Evolutionary conservation across 75 land plant genomes (phyloP), one percentile per base, ranked within the genome.

Genomic region (Pinus taeda): DNA sequence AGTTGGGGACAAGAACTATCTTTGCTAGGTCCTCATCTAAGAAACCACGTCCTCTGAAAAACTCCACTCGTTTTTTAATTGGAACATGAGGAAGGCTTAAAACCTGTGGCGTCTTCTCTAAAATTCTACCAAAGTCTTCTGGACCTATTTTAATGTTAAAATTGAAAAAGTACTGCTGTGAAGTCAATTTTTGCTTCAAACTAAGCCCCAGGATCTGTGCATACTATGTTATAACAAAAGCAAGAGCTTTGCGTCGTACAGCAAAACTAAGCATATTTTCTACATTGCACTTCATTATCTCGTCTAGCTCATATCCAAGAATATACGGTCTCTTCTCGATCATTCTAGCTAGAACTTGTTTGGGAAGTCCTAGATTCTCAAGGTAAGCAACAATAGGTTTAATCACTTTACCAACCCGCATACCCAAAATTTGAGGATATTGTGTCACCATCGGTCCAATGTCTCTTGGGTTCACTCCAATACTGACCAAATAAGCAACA

Each of bases 401-500:
- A 13, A 93, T 93, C 73, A 73, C 76, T 14, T 86, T 88, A 59
- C 88, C 89, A 22, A 91, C 95, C 57, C 92, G 84, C 98, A 95
- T 95, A 45, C 98, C 98, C 70, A 95, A 79, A 71, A 95, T 75
- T 45, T 86, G 85, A 0, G 96, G 98, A 74, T 77, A 89, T 67
- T 92, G 91, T 6, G 93, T 90, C 45, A 90, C 80, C 88, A 95
- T 89, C 2, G 90, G 93, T 4, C 95, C 95, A 73, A 95, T 89
- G 57, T 89, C 91, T 69, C 90, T 87, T 39, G 86, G 89, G 73
- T 71, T 79, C 45, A 95, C 92, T 11, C 98, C 98, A 20, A 90
- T 83, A 65, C 90, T 93, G 39, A 89, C 96, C 15, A 95, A 79
- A 74, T 93, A 95, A 3, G 82, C 93, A 3, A 95, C 90, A 0